Base-by-base conservation (phyloP, 2,329 filamentous ascomycete species). In the Colletotrichum echinochloae region DNA sequence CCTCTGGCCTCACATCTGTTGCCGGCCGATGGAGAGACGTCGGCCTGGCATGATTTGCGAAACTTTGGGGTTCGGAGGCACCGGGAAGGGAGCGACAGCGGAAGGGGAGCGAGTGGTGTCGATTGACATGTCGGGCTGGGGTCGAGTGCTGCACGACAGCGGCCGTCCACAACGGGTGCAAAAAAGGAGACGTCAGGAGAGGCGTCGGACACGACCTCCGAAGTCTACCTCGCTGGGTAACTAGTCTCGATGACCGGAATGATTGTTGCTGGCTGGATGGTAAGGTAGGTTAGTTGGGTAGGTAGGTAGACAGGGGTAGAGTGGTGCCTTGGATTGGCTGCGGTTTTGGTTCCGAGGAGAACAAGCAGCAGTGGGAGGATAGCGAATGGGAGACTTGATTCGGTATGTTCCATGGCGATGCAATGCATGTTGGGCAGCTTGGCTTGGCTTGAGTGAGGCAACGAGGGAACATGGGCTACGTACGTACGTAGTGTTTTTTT, bases 1-100 rank as follows among this genome's bases (percentile, higher is more conserved):
- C 18, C 9, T 33, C 26, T 51, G 16, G 48, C 48, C 23, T 51
- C 48, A 30, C 48, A 51, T 51, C 16, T 33, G 33, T 51, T n/a
- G 52, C 26, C 35, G 37, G 23, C 37, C 18, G 35, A 52, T 37
- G 56, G 26, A 23, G 11, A 65, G 12, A 28, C 57, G 46, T 28
- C 60, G 56, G 46, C 33, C 48, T 65, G 54, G 44, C 52, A 65
- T 48, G 60, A 54, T 65, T 18, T 60, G 44, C 46, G 54, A 44
- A 51, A 39, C 44, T 23, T 51, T 28, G 51, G 44, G 52, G 52
- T 57, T 56, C 30, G 65, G 52, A 46, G 60, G 41, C 11, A 30
- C 11, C 18, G 56, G 56, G 30, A 4, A n/a, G n/a, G n/a, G 7
- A 30, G 14, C 37, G 20, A 2, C 39, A 26, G 39, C 37, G 44